Percentiles rank a stretch among this genome's conserved stretches.
Conservation (phyloP, 169 alveolate species). For the Ichthyophthirius multifiliis region DNA sequence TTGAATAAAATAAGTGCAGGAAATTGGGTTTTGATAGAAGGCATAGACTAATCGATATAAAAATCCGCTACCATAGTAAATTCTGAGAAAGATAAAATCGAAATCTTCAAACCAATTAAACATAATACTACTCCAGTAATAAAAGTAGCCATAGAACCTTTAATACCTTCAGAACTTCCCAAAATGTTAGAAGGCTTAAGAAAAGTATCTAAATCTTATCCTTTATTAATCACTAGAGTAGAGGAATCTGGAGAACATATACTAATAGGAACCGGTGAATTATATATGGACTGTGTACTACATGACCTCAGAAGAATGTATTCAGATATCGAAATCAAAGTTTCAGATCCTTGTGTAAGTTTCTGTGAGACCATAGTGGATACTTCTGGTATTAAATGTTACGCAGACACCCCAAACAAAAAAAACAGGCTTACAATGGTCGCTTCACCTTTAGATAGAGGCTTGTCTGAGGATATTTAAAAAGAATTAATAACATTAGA, state of each 20-base stretch:
- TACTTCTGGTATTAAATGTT: slow-evolving; percentile 94
- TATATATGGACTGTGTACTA: slow-evolving; percentile 96
- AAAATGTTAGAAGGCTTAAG: slow-evolving; percentile 98
- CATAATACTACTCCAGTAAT: slow-evolving; percentile 53
- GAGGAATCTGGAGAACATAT: slow-evolving; percentile 99
- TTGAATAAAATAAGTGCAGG: slow-evolving; percentile 90
- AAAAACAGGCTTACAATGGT: slow-evolving; percentile 91
- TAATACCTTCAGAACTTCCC: slow-evolving; percentile 98
- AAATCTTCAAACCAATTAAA: slow-evolving; percentile 83
- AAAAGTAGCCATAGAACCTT: slow-evolving; percentile 96
- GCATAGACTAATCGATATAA: slow-evolving; percentile 89
- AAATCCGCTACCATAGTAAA: slow-evolving; percentile 75
- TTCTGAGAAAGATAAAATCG: slow-evolving; percentile 73
- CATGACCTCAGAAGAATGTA: slow-evolving; percentile 97
- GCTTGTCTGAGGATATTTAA: slow-evolving; percentile 88
- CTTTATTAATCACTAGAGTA: slow-evolving; percentile 91
- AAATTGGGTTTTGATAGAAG: slow-evolving; percentile 95
- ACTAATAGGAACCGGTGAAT: slow-evolving; percentile 98
- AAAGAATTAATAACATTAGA: slow-evolving; percentile 73
- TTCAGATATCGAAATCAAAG: slow-evolving; percentile 97
- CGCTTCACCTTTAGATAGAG: slow-evolving; percentile 95
- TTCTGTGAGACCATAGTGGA: slow-evolving; percentile 97
- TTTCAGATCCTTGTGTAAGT: slow-evolving; percentile 93
- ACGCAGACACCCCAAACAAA: slow-evolving; percentile 95
- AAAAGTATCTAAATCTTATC: slow-evolving; percentile 93